Percentiles rank a stretch among this genome's conserved stretches.
Evolutionary conservation across 225 moss, liverwort and hornwort species (phyloP).

Genomic region (Pseudoscleropodium purum): DNA sequence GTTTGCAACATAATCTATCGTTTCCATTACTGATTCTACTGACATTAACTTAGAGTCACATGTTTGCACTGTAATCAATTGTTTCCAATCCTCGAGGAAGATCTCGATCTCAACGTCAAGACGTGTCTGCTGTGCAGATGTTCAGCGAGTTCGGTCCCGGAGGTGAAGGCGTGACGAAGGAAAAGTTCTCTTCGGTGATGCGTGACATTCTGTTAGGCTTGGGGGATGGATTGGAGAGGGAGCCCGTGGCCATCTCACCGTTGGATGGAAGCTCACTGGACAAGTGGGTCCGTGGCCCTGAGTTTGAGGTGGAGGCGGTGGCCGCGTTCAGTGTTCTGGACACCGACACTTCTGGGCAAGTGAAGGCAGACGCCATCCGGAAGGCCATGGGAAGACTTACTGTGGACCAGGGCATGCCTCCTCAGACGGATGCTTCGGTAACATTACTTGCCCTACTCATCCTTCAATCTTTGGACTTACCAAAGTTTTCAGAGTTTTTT

Average conservation of each 20-base stretch:
- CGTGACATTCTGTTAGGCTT: slow-evolving; percentile 63
- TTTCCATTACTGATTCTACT: background rate
- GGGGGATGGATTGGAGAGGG: slow-evolving; percentile 80
- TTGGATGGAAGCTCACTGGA: slow-evolving; percentile 45
- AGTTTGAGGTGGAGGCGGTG: slow-evolving; percentile 45
- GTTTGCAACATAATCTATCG: no score
- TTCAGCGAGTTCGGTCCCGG: slow-evolving; percentile 51
- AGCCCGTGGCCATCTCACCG: slow-evolving; percentile 44
- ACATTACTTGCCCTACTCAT: background rate
- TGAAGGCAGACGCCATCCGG: slow-evolving; percentile 30
- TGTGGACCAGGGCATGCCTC: slow-evolving; percentile 74
- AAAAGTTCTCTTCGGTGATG: slow-evolving; percentile 48
- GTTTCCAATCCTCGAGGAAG: background rate
- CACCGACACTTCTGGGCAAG: slow-evolving; percentile 4
- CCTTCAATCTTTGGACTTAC: background rate
- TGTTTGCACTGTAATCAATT: background rate
- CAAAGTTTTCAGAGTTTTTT: background rate
- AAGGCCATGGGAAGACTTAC: slow-evolving; percentile 29
- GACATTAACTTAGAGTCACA: background rate
- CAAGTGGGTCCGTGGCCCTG: slow-evolving; percentile 12
- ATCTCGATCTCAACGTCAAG: background rate
- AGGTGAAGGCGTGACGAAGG: slow-evolving; percentile 42
- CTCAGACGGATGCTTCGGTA: slow-evolving; percentile 55
- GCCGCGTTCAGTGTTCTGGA: slow-evolving; percentile 44
- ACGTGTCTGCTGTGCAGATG: slow-evolving; percentile 24